These are phyloP conservation scores for Aquilaria malaccensis DNA, from an alignment of 345 rosid genomes.

Conservation along the genomic window DNA sequence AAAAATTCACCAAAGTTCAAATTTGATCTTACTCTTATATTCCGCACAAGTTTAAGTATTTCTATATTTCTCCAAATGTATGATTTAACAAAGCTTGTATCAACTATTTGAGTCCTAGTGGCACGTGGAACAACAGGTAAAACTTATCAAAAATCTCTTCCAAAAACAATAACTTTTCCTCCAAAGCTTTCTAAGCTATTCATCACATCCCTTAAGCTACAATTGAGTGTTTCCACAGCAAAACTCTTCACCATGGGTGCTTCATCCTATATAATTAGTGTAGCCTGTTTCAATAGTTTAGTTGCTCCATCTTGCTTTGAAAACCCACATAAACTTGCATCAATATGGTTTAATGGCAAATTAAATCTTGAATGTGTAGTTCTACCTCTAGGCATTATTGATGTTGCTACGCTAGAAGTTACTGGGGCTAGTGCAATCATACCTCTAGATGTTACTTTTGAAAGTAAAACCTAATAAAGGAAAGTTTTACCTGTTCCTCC, in stretches of 20 bases:
- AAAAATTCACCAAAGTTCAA: no score
- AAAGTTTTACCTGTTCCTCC: conserved; percentile 2
- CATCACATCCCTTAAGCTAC: neutral
- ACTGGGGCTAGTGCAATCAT: neutral
- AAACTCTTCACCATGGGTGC: neutral
- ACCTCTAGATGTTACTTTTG: neutral
- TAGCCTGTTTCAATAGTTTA: neutral
- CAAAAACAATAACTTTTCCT: conserved; percentile 1
- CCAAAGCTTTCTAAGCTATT: neutral
- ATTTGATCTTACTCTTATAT: no score
- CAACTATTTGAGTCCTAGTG: neutral
- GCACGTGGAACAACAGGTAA: neutral
- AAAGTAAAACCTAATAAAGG: neutral
- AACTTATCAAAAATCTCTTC: conserved; percentile 6
- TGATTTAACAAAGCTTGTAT: neutral
- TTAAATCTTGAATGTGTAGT: neutral
- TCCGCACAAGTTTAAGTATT: neutral
- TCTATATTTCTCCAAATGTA: neutral
- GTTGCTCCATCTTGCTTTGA: neutral
- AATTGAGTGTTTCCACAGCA: no score
- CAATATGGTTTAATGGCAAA: neutral
- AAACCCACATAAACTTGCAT: neutral
- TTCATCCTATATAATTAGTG: conserved; percentile 2
- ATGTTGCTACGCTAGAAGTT: neutral
- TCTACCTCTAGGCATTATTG: neutral